Base-by-base conservation (phyloP, 2,329 filamentous ascomycete species). In the Penicillium sp. region DNA sequence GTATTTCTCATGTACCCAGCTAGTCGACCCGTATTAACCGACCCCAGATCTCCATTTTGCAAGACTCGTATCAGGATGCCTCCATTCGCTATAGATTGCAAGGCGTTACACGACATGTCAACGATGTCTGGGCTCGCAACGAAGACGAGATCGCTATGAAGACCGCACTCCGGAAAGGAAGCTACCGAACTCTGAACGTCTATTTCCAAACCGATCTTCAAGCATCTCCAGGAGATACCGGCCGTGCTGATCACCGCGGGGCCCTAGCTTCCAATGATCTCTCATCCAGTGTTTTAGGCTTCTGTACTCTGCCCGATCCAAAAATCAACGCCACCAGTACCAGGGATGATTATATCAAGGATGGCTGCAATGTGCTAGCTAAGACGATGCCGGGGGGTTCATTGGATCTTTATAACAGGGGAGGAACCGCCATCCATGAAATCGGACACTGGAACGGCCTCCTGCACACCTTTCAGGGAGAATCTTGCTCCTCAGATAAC, bases 311-410 rank as follows among this genome's bases (percentile, higher is more conserved):
- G 16, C 70, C 69, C 13, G 59, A 66, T 44, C 58, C 75, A 8
- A 69, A 62, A 13, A 62, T 71, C 47, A 70, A 69, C 39, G 58
- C 63, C 23, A 64, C 57, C 6, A 72, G 54, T 59, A 67, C 56
- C 26, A 58, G 39, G 44, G 65, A 55, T 10, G 56, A 57, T 27
- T 81, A 80, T 62, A 61, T 66, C 47, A 68, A 68, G 46, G 78
- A 81, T 58, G 78, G 78, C 29, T 81, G 78, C 66, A 80, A 78
- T 57, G 67, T 81, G 43, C 71, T 79, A 35, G 75, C 76, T n/a
- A 69, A 69, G 47, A 80, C 76, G 6, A 78, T 81, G 77, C 77
- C 78, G 7, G 72, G 71, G 34, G 75, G 76, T 23, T 56, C 62
- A 32, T 63, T 77, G 44, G 56, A 64, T 7, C 74, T 74, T n/a